These are phyloP conservation scores for Dothideomycetidae sp. DNA, from an alignment of 2,329 filamentous ascomycete species.

Conservation along the genomic window DNA sequence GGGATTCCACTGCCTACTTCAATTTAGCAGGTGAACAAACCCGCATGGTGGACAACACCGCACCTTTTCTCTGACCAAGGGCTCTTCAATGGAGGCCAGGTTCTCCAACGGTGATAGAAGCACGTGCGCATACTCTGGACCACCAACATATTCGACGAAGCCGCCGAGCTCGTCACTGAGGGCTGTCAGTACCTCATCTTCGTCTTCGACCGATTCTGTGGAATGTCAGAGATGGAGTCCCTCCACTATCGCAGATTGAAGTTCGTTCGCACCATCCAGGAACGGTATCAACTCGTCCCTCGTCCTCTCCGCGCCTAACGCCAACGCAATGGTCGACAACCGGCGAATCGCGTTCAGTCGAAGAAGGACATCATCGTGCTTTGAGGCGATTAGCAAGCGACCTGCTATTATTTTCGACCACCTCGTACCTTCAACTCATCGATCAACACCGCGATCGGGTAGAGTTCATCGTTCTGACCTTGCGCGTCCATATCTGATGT, in stretches of 20 bases:
- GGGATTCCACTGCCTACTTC: conserved; percentile 79
- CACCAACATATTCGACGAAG: conserved; percentile 96
- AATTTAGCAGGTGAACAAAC: not conserved
- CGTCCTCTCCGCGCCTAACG: conserved; percentile 87
- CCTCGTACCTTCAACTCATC: conserved; percentile 88
- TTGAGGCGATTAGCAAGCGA: conserved; percentile 2
- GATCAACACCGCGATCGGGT: conserved; percentile 98
- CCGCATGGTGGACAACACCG: conserved; percentile 14
- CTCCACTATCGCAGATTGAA: not conserved
- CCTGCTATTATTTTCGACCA: conserved; percentile 1
- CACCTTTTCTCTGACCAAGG: conserved; percentile 94
- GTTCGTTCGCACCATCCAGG: conserved; percentile 68
- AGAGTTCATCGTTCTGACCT: conserved; percentile 94
- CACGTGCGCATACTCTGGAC: conserved; percentile 85
- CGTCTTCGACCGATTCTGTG: conserved; percentile 93
- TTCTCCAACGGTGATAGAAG: conserved; percentile 95
- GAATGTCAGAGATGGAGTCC: conserved; percentile 21
- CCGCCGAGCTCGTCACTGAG: conserved; percentile 91
- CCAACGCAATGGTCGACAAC: conserved; percentile 93
- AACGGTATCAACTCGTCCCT: conserved; percentile 98
- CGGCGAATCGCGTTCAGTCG: conserved; percentile 97
- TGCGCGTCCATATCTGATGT: conserved; percentile 63
- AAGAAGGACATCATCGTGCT: conserved; percentile 98
- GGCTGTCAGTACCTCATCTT: conserved; percentile 94
- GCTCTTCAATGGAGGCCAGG: conserved; percentile 94